Evolutionary conservation across 208 protist species (phyloP), one percentile per base, ranked within the genome.

Genomic region (Wallacemonas rigidus): DNA sequence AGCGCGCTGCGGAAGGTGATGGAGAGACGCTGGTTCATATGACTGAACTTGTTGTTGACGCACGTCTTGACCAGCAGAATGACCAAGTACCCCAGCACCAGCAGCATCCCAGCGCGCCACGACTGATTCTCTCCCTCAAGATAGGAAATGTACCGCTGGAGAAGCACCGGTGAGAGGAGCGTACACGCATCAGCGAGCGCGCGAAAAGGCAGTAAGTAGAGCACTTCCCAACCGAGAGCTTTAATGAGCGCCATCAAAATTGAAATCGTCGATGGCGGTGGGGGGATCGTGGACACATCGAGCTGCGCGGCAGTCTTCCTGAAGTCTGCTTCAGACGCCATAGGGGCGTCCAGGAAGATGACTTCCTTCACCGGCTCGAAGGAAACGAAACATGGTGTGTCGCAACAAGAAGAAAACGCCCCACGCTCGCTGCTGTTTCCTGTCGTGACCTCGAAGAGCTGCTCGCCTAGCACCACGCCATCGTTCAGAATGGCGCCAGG

Each of bases 1-100:
- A 97, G 74, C 0, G 93, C 89, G 45, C 76, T 83, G 9, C 82
- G 73, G 51, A 95, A 81, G 3, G 50, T 69, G 47, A 77, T 72
- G 35, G 84, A 79, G 53, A 67, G 73, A 11, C 84, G 76, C 14
- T 60, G 56, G 2, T 60, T 61, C n/a, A 89, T 43, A 41, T 92
- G 85, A 11, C 74, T 80, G 61, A 90, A 79, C 72, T 93, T 86
- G 60, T 87, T 81, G 5, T 70, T 61, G 11, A 78, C 75, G 0
- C 85, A 48, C 14, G 77, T 82, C 38, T 86, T 76, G 45, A 87
- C 58, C 35, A 87, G 55, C 7, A 73, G 43, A 8, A 77, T 48
- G 12, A 83, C 5, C 11, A 84, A 74, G 41, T 88, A 77, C 1
- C 40, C 51, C 2, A 76, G 1, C 5, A 83, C 83, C 35, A 85